A percentile compares a stretch with the other conserved stretches of the same genome.
Conservation (phyloP, 768 basidiomycete genomes). For the Chalciporus pseudorubinellus region DNA sequence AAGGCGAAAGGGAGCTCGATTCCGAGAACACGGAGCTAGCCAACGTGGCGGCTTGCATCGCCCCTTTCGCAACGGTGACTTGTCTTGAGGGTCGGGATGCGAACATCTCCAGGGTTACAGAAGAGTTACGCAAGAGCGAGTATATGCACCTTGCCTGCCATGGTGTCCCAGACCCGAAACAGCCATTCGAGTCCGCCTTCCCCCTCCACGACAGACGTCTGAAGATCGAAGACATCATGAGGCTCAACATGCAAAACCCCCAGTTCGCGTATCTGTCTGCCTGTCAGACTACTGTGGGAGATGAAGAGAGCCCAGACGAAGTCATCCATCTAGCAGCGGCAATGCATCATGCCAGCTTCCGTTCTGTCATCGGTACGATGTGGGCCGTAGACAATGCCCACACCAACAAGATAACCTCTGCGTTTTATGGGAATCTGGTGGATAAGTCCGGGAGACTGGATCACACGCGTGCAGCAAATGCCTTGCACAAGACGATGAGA, state of each 20-base stretch:
- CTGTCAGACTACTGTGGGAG: slow-evolving; percentile 24
- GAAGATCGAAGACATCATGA: slow-evolving; percentile 5
- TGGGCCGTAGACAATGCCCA: slow-evolving; percentile 8
- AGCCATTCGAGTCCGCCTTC: slow-evolving; percentile 18
- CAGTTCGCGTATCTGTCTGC: slow-evolving; percentile 21
- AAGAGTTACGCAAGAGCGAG: background rate
- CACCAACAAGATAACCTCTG: slow-evolving; percentile 1
- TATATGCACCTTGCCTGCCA: slow-evolving; percentile 28
- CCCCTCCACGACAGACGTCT: slow-evolving; percentile 7
- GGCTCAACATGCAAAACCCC: background rate
- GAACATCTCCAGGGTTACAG: background rate
- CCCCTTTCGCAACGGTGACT: background rate
- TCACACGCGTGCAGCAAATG: slow-evolving; percentile 6
- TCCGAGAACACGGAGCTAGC: background rate
- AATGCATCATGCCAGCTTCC: slow-evolving; percentile 22
- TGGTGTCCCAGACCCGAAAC: slow-evolving; percentile 1
- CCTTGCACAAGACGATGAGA: slow-evolving; percentile 7
- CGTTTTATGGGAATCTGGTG: slow-evolving; percentile 10
- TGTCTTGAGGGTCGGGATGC: background rate
- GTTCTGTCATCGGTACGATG: slow-evolving; percentile 26
- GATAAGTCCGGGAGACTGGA: too few species aligned
- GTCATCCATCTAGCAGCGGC: slow-evolving; percentile 21
- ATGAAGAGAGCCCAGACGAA: too few species aligned
- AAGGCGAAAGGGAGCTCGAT: background rate
- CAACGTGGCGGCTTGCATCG: background rate